Evolutionary conservation across 148 eudicot species (phyloP).

Genomic region (Salicornia ramosissima): DNA sequence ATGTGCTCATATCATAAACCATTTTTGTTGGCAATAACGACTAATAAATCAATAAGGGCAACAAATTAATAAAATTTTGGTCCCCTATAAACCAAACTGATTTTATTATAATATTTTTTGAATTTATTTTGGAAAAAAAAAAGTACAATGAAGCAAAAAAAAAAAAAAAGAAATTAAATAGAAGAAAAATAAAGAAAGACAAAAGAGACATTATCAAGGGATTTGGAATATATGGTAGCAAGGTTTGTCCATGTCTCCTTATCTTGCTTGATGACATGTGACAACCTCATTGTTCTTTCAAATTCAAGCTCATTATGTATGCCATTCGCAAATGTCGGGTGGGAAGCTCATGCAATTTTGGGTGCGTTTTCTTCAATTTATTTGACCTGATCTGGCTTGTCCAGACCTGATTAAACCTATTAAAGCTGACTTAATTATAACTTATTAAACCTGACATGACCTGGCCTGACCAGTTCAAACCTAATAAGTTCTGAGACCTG

Average conservation of each 20-base stretch:
- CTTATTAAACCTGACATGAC: too few relatives aligned
- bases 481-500: too few relatives aligned
- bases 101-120: not conserved
- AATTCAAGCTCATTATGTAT: constrained; percentile 9
- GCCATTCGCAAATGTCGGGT: constrained; percentile 29
- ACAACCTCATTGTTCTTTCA: constrained; percentile 15
- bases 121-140: too few relatives aligned
- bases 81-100: constrained; percentile 29
- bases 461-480: too few relatives aligned
- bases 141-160: too few relatives aligned
- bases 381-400: too few relatives aligned
- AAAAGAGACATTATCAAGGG: constrained; percentile 19
- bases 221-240: constrained; percentile 35
- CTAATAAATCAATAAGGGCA: constrained; percentile 18
- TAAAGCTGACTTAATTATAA: too few relatives aligned
- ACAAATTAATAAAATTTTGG: constrained; percentile 29
- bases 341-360: constrained; percentile 2
- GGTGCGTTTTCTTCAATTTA: not conserved
- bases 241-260: constrained; percentile 34
- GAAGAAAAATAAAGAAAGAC: not conserved
- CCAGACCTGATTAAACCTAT: too few relatives aligned
- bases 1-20: too few relatives aligned
- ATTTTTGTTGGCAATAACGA: too few relatives aligned
- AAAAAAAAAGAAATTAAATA: not conserved
- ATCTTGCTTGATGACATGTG: constrained; percentile 28